Base-by-base conservation (phyloP, 2,329 filamentous ascomycete genomes). In the Colletotrichum tabaci region DNA sequence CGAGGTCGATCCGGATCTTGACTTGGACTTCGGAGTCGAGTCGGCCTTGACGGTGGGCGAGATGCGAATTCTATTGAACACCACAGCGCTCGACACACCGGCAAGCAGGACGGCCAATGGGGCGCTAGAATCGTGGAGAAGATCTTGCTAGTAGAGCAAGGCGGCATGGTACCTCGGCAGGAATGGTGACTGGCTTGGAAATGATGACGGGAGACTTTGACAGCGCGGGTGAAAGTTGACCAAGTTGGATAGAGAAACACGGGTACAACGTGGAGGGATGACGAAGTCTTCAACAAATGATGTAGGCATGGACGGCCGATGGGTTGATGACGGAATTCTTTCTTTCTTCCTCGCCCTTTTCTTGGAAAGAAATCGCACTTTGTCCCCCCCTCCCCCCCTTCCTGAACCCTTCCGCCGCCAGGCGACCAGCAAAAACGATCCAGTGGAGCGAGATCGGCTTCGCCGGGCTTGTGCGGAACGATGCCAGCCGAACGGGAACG, bases 1-100 rank as follows among this genome's bases (percentile, higher is more conserved):
- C 23, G 30, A 68, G n/a, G 64, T 83, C 79, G 42, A 78, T 76
- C 75, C 80, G 77, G n/a, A 83, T 77, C 6, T 77, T 80, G 76
- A 82, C 80, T 61, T 67, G 52, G 49, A 73, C 64, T 26, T 75
- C 75, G 35, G 26, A 30, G 26, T 6, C 26, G 52, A 68, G 53
- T 74, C 74, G 12, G 66, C 66, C 16, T 68, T 26, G 26, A 68
- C 66, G 13, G 58, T 57, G 12, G 58, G 40, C 15, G 30, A 44
- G 30, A 68, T 68, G 49, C 66, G 53, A 4, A 68, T 67, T 5
- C 40, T 46, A 1, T 47, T 40, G 12, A 67, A 57, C 12, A 58
- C 66, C 16, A 57, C 5, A 30, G 15, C 47, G 21, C 52, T 23
- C 2, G 58, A 63, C 21, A 35, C 58, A 9, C 49, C 57, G 18